phyloP scores from a whole-genome alignment of 148 eudicot species.

The Gaultheria prostrata region DNA sequence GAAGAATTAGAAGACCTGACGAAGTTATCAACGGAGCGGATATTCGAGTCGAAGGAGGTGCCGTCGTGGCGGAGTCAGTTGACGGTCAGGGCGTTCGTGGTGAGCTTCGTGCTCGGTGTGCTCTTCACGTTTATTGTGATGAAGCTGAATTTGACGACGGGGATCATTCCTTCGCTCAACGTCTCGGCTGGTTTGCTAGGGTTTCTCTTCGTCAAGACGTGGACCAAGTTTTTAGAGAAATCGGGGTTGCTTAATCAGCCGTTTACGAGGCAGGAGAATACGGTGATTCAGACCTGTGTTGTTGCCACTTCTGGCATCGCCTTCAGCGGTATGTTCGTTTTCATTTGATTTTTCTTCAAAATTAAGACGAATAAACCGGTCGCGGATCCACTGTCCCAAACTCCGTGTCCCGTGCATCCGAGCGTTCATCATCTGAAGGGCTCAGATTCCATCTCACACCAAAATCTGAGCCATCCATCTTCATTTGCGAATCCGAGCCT shows the following conservation, averaged over 20 bases:
- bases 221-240: conserved; percentile 44
- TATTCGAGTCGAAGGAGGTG: conserved; percentile 44
- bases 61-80: conserved; percentile 62
- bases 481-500: no score
- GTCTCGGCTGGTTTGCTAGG: conserved; percentile 68
- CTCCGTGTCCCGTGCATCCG: no score
- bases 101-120: conserved; percentile 38
- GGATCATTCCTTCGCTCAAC: conserved; percentile 66
- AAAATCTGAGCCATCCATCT: no score
- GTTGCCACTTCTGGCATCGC: conserved; percentile 71
- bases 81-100: conserved; percentile 46
- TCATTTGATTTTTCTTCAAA: no score
- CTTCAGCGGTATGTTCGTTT: conserved; percentile 47
- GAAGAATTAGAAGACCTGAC: background rate
- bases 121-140: conserved; percentile 60
- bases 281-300: conserved; percentile 72
- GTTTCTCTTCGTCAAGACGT: conserved; percentile 58
- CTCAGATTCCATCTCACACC: no score
- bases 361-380: no score
- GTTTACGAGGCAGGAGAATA: conserved; percentile 71
- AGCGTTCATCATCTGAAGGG: no score
- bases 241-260: conserved; percentile 49
- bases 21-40: conserved; percentile 30
- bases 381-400: no score
- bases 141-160: conserved; percentile 71